phyloP scores from a whole-genome alignment of 2,329 filamentous ascomycete species.

The Botrytis squamosa region DNA sequence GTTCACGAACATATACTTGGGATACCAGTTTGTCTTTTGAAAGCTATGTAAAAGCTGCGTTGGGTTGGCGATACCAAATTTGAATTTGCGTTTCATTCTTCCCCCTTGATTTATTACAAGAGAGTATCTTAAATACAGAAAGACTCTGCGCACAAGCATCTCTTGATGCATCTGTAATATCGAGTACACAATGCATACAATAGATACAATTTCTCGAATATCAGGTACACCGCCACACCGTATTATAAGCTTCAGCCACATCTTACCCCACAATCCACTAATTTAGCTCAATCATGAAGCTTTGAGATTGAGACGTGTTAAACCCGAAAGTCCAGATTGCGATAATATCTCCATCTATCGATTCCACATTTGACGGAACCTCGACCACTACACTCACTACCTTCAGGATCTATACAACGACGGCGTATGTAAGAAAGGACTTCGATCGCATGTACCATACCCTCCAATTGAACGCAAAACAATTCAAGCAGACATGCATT shows the following conservation, averaged over 20 bases:
- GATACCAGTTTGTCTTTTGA: conserved; percentile 4
- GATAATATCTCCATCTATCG: background rate
- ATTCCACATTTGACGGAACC: background rate
- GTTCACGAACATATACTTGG: background rate
- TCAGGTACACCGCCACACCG: conserved; percentile 7
- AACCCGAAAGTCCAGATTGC: conserved; percentile 22
- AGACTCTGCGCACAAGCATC: background rate
- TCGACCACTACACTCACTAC: background rate
- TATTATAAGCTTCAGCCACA: conserved; percentile 23
- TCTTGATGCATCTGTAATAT: conserved; percentile 3
- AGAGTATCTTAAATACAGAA: background rate
- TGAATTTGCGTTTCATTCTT: background rate
- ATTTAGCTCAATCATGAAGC: conserved; percentile 16
- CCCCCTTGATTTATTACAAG: background rate
- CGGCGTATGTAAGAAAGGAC: conserved; percentile 13
- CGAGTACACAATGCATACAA: background rate
- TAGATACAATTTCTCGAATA: background rate
- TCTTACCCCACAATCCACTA: conserved; percentile 30
- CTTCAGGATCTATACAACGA: background rate
- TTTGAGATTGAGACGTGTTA: conserved; percentile 29
- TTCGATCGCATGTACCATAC: background rate
- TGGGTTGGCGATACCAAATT: conserved; percentile 1
- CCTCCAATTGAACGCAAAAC: conserved; percentile 1
- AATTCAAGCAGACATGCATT: conserved; percentile 61
- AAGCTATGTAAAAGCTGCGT: background rate